Evolutionary conservation across 345 rosid species (phyloP), one percentile per base, ranked within the genome.

Genomic region (Eucalyptus camaldulensis): DNA sequence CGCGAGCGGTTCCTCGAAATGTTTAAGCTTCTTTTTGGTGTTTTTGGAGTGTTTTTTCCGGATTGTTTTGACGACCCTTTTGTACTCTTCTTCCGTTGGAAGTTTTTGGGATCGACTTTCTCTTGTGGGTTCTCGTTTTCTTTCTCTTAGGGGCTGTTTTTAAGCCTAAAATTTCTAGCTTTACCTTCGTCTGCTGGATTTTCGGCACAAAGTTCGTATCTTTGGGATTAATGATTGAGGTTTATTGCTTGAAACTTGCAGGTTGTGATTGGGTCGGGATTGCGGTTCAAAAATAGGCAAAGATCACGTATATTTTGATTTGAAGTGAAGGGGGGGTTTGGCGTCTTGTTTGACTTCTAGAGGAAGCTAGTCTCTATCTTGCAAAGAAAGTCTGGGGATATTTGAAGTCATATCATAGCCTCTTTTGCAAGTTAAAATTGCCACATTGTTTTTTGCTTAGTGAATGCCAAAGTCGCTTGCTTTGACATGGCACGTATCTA

Each of bases 401-500:
- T 58, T 87, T 58, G 90, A 80, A 89, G 89, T 76, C 29, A 49
- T 88, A 86, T 76, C 65, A 69, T 87, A 87, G 53, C 62, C 49
- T 86, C 56, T 58, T 33, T 87, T 88, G 87, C 44, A 81, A 89
- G 72, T 90, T 88, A 87, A 87, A 89, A 85, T 87, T 90, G 89
- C 76, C 86, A 88, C 89, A 62, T 90, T 53, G 24, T 69, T 56
- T 10, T 90, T 33, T 87, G 87, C 92, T 86, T 83, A 31, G 49
- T 89, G 88, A 88, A 91, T 83, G 53, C 87, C 88, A 50, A 10
- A 22, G 33, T 72, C 87, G 89, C 89, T 90, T 91, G 91, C 87
- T 86, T 90, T 49, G 87, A 31, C 85, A 49, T 85, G 87, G 87
- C 33, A 88, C 49, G 72, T 88, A n/a, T 45, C 87, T 49, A 37